Evolutionary conservation across 2,329 filamentous ascomycete genomes (phyloP).

Genomic region (Parafenestella ontariensis): DNA sequence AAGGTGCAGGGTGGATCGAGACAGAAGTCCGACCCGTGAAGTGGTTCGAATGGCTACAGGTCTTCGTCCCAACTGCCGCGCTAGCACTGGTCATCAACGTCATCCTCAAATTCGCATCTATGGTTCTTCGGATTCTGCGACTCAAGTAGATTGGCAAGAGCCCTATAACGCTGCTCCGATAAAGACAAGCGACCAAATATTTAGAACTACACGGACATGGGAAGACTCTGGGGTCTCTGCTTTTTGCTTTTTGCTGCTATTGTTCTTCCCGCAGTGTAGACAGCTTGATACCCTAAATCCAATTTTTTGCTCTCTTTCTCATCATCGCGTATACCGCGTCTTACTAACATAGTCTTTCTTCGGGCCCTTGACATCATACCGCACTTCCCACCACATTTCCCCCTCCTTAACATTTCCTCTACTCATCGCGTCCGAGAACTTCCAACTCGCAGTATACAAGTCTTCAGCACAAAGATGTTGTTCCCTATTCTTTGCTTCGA

Average conservation of each 20-base stretch:
- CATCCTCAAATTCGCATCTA: constrained; percentile 26
- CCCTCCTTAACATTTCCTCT: constrained; percentile 2
- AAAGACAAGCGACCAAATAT: not conserved
- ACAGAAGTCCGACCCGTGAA: constrained; percentile 53
- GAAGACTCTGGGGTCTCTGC: not conserved
- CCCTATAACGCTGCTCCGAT: not conserved
- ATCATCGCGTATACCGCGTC: constrained; percentile 37
- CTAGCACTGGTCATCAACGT: constrained; percentile 47
- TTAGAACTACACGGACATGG: not conserved
- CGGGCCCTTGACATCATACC: constrained; percentile 50
- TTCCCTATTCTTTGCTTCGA: constrained; percentile 60
- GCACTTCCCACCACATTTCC: constrained; percentile 43
- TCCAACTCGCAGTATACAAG: constrained; percentile 73
- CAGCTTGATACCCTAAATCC: constrained; percentile 21
- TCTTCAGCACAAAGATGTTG: constrained; percentile 76
- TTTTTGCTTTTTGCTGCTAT: not conserved
- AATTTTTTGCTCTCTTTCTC: not conserved
- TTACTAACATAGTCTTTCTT: constrained; percentile 51
- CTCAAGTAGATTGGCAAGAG: not conserved
- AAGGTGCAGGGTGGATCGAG: constrained; percentile 55
- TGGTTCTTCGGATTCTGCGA: constrained; percentile 27
- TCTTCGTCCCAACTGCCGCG: constrained; percentile 51
- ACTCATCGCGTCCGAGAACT: constrained; percentile 61
- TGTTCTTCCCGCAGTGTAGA: constrained; percentile 4
- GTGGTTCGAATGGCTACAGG: constrained; percentile 52